phyloP scores from a whole-genome alignment of 306 rosid genomes.

The Bauhinia variegata region DNA sequence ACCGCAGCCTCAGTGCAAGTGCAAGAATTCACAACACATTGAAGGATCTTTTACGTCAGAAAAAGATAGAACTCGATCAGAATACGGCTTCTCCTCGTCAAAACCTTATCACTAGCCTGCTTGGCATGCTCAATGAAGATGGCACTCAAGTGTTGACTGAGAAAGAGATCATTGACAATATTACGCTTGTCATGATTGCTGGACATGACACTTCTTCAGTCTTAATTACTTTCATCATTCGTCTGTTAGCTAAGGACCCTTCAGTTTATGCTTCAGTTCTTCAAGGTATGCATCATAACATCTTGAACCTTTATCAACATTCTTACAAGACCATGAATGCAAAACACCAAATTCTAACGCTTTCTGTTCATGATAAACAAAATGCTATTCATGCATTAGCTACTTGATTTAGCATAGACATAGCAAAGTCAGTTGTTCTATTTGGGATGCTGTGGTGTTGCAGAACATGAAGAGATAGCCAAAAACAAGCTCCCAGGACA shows the following conservation, averaged over 20 bases:
- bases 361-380: too few relatives aligned
- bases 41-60: slow-evolving; percentile 50
- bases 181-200: slow-evolving; percentile 64
- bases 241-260: slow-evolving; percentile 58
- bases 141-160: slow-evolving; percentile 52
- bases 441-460: slow-evolving; percentile 20
- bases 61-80: slow-evolving; percentile 43
- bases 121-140: slow-evolving; percentile 51
- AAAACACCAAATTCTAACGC: too few relatives aligned
- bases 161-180: slow-evolving; percentile 66
- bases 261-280: slow-evolving; percentile 56
- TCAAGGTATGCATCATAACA: slow-evolving; percentile 46
- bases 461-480: slow-evolving; percentile 77
- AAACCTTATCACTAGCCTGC: slow-evolving; percentile 68
- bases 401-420: background rate
- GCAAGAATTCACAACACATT: slow-evolving; percentile 50
- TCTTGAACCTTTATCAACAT: background rate
- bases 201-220: slow-evolving; percentile 75
- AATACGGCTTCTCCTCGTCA: slow-evolving; percentile 47
- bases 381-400: too few relatives aligned
- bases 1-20: slow-evolving; percentile 63
- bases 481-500: slow-evolving; percentile 57
- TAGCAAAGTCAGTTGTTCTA: background rate
- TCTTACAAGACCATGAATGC: background rate
- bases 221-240: slow-evolving; percentile 63